phyloP scores from a whole-genome alignment of 75 land plant species.

The Picea sitchensis region DNA sequence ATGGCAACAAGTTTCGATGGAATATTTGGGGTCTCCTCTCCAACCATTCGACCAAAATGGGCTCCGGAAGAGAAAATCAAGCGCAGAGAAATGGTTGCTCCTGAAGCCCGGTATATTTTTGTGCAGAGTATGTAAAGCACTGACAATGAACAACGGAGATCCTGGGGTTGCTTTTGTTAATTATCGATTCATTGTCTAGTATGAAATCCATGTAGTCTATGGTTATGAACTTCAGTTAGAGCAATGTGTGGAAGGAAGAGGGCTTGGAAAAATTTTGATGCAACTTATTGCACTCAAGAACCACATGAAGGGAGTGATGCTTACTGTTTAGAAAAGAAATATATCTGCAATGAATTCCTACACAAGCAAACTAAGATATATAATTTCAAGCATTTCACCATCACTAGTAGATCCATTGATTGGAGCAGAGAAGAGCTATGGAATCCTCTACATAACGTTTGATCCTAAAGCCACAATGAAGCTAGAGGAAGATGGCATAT shows the following conservation, averaged over 20 bases:
- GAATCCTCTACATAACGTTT: constrained; percentile 82
- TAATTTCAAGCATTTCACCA: constrained; percentile 78
- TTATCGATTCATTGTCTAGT: constrained; percentile 81
- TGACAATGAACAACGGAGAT: constrained; percentile 14
- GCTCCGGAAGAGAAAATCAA: constrained; percentile 82
- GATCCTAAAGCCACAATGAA: constrained; percentile 53
- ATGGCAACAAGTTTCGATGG: too few relatives aligned
- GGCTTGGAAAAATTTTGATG: constrained; percentile 92
- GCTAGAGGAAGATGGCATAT: constrained; percentile 44
- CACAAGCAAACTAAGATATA: constrained; percentile 62
- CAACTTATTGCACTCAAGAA: constrained; percentile 89
- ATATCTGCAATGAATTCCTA: constrained; percentile 76
- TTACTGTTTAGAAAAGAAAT: constrained; percentile 89
- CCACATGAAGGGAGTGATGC: constrained; percentile 82
- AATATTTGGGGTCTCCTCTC: too few relatives aligned
- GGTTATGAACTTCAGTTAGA: constrained; percentile 93
- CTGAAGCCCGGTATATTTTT: constrained; percentile 84
- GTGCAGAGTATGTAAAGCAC: constrained; percentile 25
- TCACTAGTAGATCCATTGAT: constrained; percentile 72
- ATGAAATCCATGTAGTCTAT: constrained; percentile 85
- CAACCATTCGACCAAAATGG: constrained; percentile 59
- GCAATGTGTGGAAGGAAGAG: constrained; percentile 66
- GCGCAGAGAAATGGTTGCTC: constrained; percentile 84
- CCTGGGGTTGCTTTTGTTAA: constrained; percentile 87
- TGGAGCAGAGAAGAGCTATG: constrained; percentile 68